These are phyloP conservation scores for Hymenoscyphus linearis DNA, from an alignment of 2,329 filamentous ascomycete genomes.

Conservation along the genomic window DNA sequence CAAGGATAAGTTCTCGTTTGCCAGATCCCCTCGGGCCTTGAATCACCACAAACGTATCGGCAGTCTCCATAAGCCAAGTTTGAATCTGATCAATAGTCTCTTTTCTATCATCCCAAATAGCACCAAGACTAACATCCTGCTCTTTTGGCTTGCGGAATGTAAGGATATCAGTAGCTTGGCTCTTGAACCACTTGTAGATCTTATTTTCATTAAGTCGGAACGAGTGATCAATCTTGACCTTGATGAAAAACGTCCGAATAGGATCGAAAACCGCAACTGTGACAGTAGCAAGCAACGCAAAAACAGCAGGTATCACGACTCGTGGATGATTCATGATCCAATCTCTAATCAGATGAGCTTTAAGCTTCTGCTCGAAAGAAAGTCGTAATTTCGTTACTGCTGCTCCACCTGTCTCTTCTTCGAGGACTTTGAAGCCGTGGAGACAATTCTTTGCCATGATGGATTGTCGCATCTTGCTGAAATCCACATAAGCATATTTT, in stretches of 20 bases:
- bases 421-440: constrained; percentile 72
- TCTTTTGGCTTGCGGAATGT: constrained; percentile 50
- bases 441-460: constrained; percentile 53
- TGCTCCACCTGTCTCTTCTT: constrained; percentile 68
- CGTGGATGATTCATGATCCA: constrained; percentile 84
- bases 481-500: constrained; percentile 75
- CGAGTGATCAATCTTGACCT: constrained; percentile 74
- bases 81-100: constrained; percentile 76
- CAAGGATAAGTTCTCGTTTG: constrained; percentile 80
- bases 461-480: constrained; percentile 48
- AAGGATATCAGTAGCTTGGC: constrained; percentile 62
- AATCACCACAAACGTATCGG: constrained; percentile 88
- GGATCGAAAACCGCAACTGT: constrained; percentile 92
- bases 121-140: constrained; percentile 66
- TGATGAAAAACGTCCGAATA: constrained; percentile 89
- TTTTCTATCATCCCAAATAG: constrained; percentile 81
- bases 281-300: constrained; percentile 73
- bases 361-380: constrained; percentile 75
- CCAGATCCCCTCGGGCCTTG: constrained; percentile 89
- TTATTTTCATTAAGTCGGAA: constrained; percentile 69
- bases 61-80: constrained; percentile 80
- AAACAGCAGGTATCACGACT: constrained; percentile 78
- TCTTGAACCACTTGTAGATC: constrained; percentile 76
- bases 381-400: constrained; percentile 72
- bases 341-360: constrained; percentile 74